Base-by-base conservation (phyloP, 148 eudicot species). In the Rhododendron simsii region DNA sequence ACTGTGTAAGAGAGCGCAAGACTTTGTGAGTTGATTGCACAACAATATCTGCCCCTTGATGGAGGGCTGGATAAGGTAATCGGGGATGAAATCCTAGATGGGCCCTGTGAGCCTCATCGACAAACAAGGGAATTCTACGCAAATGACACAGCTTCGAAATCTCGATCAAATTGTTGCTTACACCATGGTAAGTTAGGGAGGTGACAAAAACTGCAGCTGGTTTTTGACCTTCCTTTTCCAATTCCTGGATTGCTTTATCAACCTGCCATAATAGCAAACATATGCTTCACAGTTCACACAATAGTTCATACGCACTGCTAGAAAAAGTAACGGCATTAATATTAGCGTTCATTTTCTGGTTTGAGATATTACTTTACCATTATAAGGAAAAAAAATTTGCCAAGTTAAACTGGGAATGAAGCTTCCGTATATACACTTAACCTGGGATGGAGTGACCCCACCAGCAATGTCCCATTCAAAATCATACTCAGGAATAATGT, bases 21-120 rank as follows among this genome's bases (percentile, higher is more conserved):
- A 95, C 97, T 86, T 95, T 95, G 89, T 95, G 98, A 80, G 97
- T 95, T 21, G 98, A 95, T 86, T 95, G 98, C 23, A 93, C 90
- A 21, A 87, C 88, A 33, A 95, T 78, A 89, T 95, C 96, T 67
- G 94, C 98, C 9, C 95, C 96, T 91, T 95, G 97, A 45, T 87
- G 83, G 61, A 95, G 94, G 69, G 97, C 93, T 71, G 98, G 89
- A 47, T 28, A 28, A 41, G 97, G 98, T 47, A 94, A 88, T 39
- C 87, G 50, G 21, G 87, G 89, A 89, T 95, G 98, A 88, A 95
- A 93, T 63, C 95, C 95, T 44, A 95, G 92, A 85, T 95, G 98
- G 28, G 96, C 97, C 28, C 98, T 96, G 74, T 95, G 98, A 86
- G 98, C 98, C 89, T 95, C 98, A 44, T 95, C 98, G 11, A 93